Evolutionary conservation across 2,329 filamentous ascomycete genomes (phyloP), one percentile per base, ranked within the genome.

Genomic region (Aspergillus sp.): DNA sequence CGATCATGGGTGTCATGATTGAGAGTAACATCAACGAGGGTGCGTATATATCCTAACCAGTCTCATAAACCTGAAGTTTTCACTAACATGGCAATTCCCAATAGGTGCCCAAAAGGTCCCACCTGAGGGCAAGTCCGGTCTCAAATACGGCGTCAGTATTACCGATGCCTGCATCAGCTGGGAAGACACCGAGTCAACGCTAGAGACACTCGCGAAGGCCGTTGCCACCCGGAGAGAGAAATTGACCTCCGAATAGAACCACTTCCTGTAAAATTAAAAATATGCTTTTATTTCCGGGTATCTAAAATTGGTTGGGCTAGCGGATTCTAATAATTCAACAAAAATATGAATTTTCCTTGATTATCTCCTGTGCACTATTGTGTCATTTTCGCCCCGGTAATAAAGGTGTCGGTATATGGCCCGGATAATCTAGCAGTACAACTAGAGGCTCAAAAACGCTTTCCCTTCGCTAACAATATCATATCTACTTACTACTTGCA

Each of bases 1-100:
- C 82, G 49, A 95, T 99, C 70, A 93, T 97, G 86, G 95, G 95
- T 69, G 91, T 98, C 59, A 99, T 99, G 95, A 96, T 99, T 70
- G 95, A 99, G 82, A 96, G 90, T 76, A 90, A 98, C 76, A 96
- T 98, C 78, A 89, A 93, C 69, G 93, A 97, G 79, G 93, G 90
- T 89, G 75, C 69, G 82, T 72, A 35, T 39, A 39, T 41, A 11
- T n/a, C 27, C 43, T 33, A 7, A 9, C 39, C 46, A 19, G 46
- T 44, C 24, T 40, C n/a, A 3, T 46, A 46, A 41, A 41, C 39
- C 41, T 35, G 39, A 47, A 35, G 12, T 47, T 47, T 33, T 40
- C 37, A 39, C 56, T 53, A 57, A 62, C 52, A 35, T 19, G 8
- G 12, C 15, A 35, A 43, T 41, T 41, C n/a, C n/a, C 24, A 40